Evolutionary conservation across 2,329 filamentous ascomycete genomes (phyloP), one percentile per base, ranked within the genome.

Genomic region (Penicillium sclerotiorum): DNA sequence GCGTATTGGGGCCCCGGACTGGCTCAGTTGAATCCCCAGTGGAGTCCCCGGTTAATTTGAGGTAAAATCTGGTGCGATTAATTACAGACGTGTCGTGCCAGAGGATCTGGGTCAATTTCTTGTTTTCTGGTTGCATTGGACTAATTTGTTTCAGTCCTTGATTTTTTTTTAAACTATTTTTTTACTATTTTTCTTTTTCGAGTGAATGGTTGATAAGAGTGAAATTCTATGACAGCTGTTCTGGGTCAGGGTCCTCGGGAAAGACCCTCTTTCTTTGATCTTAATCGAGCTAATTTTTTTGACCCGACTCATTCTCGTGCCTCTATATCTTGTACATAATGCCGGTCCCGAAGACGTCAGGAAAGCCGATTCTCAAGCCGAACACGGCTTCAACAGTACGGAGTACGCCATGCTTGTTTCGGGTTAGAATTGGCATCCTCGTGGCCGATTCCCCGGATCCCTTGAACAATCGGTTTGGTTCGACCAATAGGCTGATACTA

Each of bases 361-460:
- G 25, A 28, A 28, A 28, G 25, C 25, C 25, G 25, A n/a, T n/a
- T n/a, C n/a, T n/a, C n/a, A n/a, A n/a, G 20, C 54, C 56, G 55
- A 52, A 56, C 43, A 32, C 55, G 55, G 49, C 27, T n/a, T 35
- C 15, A 25, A 33, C 41, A 38, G 37, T 46, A 50, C 46, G 12
- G 28, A n/a, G n/a, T n/a, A n/a, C 48, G 33, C 47, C 49, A 46
- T 32, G 28, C 52, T 32, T 21, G 8, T 11, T 56, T 44, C 17
- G 47, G 48, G 22, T 32, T 35, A 35, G 40, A 45, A 39, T 21
- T 39, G 45, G 33, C 47, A 36, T 7, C 23, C 48, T 49, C 46
- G 41, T 41, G 50, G 46, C 51, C 36, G 45, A 56, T 53, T 56
- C 56, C 56, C 56, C 54, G 47, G 52, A 57, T 57, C 55, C 56